A percentile compares a stretch with the other conserved stretches of the same genome.
phyloP scores from a whole-genome alignment of 768 basidiomycete genomes.

The Termitomyces sp. region DNA sequence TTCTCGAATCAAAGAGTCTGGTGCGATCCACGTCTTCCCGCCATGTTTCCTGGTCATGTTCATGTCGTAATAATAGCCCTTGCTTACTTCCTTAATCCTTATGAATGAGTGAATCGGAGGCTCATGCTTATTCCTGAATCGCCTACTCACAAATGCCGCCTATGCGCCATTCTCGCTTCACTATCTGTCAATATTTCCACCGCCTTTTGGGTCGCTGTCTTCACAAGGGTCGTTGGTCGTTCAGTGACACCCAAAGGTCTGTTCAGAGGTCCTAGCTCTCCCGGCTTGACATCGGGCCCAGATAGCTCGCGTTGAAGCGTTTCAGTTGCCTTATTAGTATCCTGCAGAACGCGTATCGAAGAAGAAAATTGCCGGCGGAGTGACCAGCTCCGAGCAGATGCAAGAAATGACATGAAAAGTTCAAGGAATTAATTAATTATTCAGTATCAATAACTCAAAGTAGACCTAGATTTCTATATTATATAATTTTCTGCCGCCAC shows the following conservation, averaged over 20 bases:
- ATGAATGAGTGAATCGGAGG: not conserved
- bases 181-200: slow-evolving; percentile 63
- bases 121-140: not conserved
- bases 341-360: slow-evolving; percentile 4
- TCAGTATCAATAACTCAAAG: not conserved
- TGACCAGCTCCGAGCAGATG: slow-evolving; percentile 11
- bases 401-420: slow-evolving; percentile 13
- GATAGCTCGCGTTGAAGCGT: slow-evolving; percentile 10
- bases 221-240: slow-evolving; percentile 54
- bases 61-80: slow-evolving; percentile 84
- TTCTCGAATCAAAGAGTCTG: slow-evolving; percentile 81
- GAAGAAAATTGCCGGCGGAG: slow-evolving; percentile 14
- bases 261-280: slow-evolving; percentile 34
- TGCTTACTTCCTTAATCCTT: slow-evolving; percentile 51
- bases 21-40: slow-evolving; percentile 94
- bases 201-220: slow-evolving; percentile 55
- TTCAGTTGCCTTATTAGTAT: not conserved
- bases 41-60: slow-evolving; percentile 77
- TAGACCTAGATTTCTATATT: not conserved
- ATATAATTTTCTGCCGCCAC: slow-evolving; percentile 1
- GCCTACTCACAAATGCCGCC: slow-evolving; percentile 52
- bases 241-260: slow-evolving; percentile 76
- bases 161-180: slow-evolving; percentile 64
- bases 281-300: slow-evolving; percentile 13
- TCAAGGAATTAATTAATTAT: not conserved